Base-by-base conservation (phyloP, 1,284 basidiomycete genomes). In the Heterobasidion irregulare region DNA sequence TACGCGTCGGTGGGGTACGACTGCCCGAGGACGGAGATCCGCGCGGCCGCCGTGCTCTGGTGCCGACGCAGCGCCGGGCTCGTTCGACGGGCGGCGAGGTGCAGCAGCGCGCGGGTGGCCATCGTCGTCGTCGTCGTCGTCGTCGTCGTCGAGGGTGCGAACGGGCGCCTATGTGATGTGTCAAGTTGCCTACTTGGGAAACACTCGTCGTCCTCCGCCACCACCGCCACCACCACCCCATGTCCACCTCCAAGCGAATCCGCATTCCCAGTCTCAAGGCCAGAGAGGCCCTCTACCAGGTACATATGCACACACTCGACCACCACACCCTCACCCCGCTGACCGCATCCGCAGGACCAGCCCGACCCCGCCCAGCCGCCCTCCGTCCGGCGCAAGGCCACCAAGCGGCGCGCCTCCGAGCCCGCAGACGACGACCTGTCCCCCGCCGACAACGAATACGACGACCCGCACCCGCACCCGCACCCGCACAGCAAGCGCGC, bases 1-100 rank as follows among this genome's bases (percentile, higher is more conserved):
- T 77, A 80, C 47, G 76, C 72, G 75, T 99, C 96, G 16, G 76
- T 78, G 1, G 80, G 75, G 72, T 93, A 91, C 13, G 71, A 67
- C 46, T 74, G 67, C 32, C 82, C 84, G 6, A 86, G 76, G 56
- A 89, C 75, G 56, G 56, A 54, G 50, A 68, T 54, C 15, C 56
- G 53, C 6, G 54, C 43, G n/a, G 59, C 53, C 10, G 53, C 45
- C 18, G 57, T 61, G 26, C 19, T 41, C 46, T 57, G 48, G 35
- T 19, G 32, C 45, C 54, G 48, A 35, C 48, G 35, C 6, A 54
- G 12, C 12, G 36, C 33, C 2, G 47, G 35, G 6, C 2, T n/a
- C 26, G 13, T 13, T 8, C 45, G 32, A 36, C 45, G 16, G 15
- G 41, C 13, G 38, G 34, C 26, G 16, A 41, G 15, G 47, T 16